phyloP scores from a whole-genome alignment of 495 filamentous ascomycete genomes.

The Geopyxis carbonaria region DNA sequence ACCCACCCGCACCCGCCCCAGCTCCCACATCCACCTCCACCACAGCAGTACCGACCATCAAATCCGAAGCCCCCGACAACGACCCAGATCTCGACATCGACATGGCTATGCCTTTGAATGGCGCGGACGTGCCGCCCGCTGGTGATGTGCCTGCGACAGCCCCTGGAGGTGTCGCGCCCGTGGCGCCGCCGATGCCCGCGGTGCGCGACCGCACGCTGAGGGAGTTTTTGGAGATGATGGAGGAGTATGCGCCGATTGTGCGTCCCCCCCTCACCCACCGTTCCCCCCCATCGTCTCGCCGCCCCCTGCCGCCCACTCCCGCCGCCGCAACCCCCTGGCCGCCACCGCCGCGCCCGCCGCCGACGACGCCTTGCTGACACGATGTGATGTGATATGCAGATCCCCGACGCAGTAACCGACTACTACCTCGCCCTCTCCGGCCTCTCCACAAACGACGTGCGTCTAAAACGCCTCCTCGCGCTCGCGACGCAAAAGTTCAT shows the following conservation, averaged over 20 bases:
- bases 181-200: conserved; percentile 6
- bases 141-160: conserved; percentile 9
- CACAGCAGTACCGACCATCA: conserved; percentile 11
- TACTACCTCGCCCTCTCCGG: conserved; percentile 95
- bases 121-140: no score
- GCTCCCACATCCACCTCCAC: no score
- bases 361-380: no score
- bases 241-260: conserved; percentile 96
- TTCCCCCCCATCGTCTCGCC: neutral
- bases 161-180: conserved; percentile 8
- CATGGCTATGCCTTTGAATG: conserved; percentile 20
- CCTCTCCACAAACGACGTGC: conserved; percentile 71
- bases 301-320: neutral
- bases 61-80: conserved; percentile 17
- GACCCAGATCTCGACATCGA: conserved; percentile 21
- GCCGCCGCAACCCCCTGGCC: neutral
- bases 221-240: conserved; percentile 89
- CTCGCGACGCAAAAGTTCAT: conserved; percentile 97
- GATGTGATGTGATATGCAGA: conserved; percentile 38
- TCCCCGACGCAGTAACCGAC: conserved; percentile 90
- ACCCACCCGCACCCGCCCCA: no score
- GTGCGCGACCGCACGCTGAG: conserved; percentile 72
- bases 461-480: conserved; percentile 79
- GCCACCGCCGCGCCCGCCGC: no score
- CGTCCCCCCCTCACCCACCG: conserved; percentile 20